Base-by-base conservation (phyloP, 352 stramenopile genomes). In the Pythium coloratum region DNA sequence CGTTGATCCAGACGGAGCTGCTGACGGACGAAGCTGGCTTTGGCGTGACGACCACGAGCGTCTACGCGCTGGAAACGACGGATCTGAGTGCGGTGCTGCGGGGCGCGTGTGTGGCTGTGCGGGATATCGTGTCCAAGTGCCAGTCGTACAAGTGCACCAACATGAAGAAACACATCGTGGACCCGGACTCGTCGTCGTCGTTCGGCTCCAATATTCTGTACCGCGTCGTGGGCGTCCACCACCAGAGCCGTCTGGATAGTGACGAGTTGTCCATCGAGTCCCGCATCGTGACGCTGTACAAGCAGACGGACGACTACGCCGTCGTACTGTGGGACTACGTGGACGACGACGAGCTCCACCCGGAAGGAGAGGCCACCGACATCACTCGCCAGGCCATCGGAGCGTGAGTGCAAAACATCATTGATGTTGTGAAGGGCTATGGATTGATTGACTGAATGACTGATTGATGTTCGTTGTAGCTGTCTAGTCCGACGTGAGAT, bases 11-110 rank as follows among this genome's bases (percentile, higher is more conserved):
- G 6, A 44, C 55, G 55, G n/a, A 36, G 20, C 13, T 47, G 16
- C 14, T 40, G 13, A 26, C 28, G 1, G 14, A 32, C 18, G 13
- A 26, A n/a, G n/a, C 36, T 26, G 56, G 38, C 20, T 63, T 54
- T 20, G 71, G 68, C 20, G 70, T 75, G 57, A 81, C 69, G 6
- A 77, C 71, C 30, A 66, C 57, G 0, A 64, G 71, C 13, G 66
- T 75, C 36, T 81, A 77, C 55, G 66, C 71, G 18, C 66, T 81
- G 59, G 74, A 81, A 26, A 77, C 69, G 12, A 49, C 38, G 7
- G 59, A 78, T 46, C 54, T 70, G 6, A 66, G 64, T 4, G 73
- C 33, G 1, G n/a, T 50, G 9, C 18, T 77, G 34, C 36, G 62
- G 3, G 68, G 68, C 24, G 64, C 71, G 13, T 75, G 59, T 16